phyloP scores from a whole-genome alignment of 2,329 filamentous ascomycete genomes.

The Verticillium longisporum region DNA sequence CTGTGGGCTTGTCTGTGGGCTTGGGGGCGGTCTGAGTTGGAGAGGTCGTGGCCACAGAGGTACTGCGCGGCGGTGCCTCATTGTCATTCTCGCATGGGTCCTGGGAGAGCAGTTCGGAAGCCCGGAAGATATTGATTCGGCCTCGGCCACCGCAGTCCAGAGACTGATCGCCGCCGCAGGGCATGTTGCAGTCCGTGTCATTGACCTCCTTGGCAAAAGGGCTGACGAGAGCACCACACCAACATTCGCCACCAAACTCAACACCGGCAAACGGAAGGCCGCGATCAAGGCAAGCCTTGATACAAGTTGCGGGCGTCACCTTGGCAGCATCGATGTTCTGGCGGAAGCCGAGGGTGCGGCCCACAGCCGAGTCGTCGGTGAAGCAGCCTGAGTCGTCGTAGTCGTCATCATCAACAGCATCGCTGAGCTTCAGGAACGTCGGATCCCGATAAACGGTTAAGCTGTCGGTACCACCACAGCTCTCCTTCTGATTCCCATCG shows the following conservation, averaged over 20 bases:
- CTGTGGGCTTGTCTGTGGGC: conserved; percentile 5
- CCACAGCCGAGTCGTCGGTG: conserved; percentile 32
- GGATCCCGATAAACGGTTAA: conserved; percentile 43
- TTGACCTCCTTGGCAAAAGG: conserved; percentile 31
- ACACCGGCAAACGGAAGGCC: conserved; percentile 42
- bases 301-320: conserved; percentile 35
- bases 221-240: conserved; percentile 46
- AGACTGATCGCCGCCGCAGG: conserved; percentile 40
- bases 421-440: conserved; percentile 29
- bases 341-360: conserved; percentile 37
- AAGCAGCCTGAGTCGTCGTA: conserved; percentile 60
- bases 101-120: conserved; percentile 39
- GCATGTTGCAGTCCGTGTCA: conserved; percentile 36
- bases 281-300: conserved; percentile 31
- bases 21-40: conserved; percentile 5
- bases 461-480: conserved; percentile 38
- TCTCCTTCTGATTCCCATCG: conserved; percentile 33
- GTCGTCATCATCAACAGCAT: conserved; percentile 35
- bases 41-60: conserved; percentile 1
- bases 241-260: conserved; percentile 32
- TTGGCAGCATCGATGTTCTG: conserved; percentile 26
- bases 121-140: conserved; percentile 38
- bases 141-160: conserved; percentile 35
- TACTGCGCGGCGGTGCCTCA: conserved; percentile 13
- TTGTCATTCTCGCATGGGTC: conserved; percentile 36